Conservation (phyloP, 192 early-diverging fungal species). For the Backusella westeae region DNA sequence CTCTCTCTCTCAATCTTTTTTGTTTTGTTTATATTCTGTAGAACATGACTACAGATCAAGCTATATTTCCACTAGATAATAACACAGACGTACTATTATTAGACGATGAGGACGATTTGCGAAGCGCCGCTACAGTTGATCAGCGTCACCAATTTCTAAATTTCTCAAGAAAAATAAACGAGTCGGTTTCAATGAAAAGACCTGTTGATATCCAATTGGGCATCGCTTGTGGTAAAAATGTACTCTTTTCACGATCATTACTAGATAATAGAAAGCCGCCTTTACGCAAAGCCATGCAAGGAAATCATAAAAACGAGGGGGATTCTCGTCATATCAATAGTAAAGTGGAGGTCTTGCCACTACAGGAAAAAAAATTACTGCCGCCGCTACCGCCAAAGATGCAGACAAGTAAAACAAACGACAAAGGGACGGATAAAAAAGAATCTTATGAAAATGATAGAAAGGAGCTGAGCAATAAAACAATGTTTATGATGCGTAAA, state of each 20-base stretch:
- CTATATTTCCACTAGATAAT: background rate
- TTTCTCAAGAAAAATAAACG: conserved; percentile 3
- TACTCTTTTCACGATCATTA: background rate
- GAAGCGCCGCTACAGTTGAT: background rate
- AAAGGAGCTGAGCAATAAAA: background rate
- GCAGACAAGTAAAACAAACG: background rate
- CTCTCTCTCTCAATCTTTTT: background rate
- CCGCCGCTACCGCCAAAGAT: background rate
- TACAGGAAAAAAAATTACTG: background rate
- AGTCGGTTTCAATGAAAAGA: background rate
- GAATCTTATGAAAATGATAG: background rate
- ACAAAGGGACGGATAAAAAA: background rate
- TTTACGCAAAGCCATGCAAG: background rate
- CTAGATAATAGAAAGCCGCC: background rate
- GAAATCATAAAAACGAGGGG: background rate
- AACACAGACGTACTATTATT: background rate
- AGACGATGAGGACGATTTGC: background rate
- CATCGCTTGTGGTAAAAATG: background rate
- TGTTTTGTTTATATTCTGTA: background rate
- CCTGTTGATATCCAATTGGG: conserved; percentile 22
- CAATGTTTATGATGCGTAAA: background rate
- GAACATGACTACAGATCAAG: background rate
- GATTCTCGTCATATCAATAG: background rate
- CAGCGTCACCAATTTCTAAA: conserved; percentile 4
- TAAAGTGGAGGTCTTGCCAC: background rate